Evolutionary conservation across 257 asterid genomes (phyloP), one percentile per base, ranked within the genome.

Genomic region (Ajuga chamaepitys): DNA sequence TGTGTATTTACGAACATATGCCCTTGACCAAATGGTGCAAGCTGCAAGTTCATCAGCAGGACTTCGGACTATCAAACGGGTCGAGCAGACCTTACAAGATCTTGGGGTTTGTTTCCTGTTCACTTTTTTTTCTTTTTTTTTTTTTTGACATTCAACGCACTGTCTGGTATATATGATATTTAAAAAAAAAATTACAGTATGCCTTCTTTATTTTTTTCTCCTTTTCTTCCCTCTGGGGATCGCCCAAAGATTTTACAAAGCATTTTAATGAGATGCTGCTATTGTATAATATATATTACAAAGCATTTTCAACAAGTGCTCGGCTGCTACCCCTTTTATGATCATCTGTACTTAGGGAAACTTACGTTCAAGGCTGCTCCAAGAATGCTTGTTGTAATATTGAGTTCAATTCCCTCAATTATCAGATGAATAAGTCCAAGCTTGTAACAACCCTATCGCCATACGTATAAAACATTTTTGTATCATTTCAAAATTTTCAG

Each of bases 31-130:
- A 82, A 88, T 90, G 95, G 97, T 94, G 79, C 96, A 94, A 88
- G 99, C 96, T 64, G 99, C 93, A 58, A 94, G 97, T 80, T 94
- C 99, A 18, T 90, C 95, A 24, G 96, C 99, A 4, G 99, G 97
- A 62, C 97, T 94, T 50, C 86, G 97, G 75, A 90, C 95, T 64
- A 88, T 90, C 76, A 94, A 94, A 74, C 88, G 95, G 52, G 95
- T 88, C 58, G 99, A 94, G 77, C 99, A 94, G 81, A 86, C 99
- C 48, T 80, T 94, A 66, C 99, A 90, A 81, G 99, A 90, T 71
- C 96, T 90, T 63, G 97, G 97, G 95, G 99, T 93, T 78, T 64
- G 95, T 76, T 71, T 69, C 77, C 75, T 81, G 40, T 70, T 51
- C 26, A 35, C 71, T 56, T n/a, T 18, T 57, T 45, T 51, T n/a